Evolutionary conservation across 768 basidiomycete species (phyloP).

Genomic region (Psilocybe azurescens): DNA sequence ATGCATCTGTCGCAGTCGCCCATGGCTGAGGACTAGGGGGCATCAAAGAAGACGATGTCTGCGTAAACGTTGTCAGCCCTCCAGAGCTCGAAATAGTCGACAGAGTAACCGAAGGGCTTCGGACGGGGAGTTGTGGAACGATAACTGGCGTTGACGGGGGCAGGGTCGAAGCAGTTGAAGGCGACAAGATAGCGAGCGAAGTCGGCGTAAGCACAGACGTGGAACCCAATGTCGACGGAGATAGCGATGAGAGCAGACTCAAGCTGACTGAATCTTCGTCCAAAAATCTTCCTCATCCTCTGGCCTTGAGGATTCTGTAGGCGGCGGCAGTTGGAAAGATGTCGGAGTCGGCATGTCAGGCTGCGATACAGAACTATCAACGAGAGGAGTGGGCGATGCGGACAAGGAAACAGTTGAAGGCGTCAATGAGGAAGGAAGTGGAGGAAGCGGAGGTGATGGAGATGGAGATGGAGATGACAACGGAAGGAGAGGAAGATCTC

Average conservation of each 20-base stretch:
- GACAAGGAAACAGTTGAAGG: constrained; percentile 19
- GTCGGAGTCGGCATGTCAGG: constrained; percentile 36
- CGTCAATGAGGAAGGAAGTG: constrained; percentile 11
- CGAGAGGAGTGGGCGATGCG: constrained; percentile 22
- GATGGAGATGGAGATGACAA: neutral
- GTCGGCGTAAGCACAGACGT: constrained; percentile 36
- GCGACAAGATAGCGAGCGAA: constrained; percentile 31
- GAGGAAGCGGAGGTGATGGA: constrained; percentile 16
- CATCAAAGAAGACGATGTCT: constrained; percentile 37
- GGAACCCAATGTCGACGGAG: constrained; percentile 31
- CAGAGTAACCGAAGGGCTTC: constrained; percentile 16
- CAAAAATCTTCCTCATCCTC: constrained; percentile 19
- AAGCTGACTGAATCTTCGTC: constrained; percentile 24
- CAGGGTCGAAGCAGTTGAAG: constrained; percentile 35
- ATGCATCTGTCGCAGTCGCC: constrained; percentile 67
- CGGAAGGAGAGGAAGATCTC: constrained; percentile 39
- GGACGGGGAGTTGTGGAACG: constrained; percentile 14
- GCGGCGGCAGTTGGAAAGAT: constrained; percentile 31
- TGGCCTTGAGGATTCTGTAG: constrained; percentile 13
- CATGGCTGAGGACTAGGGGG: constrained; percentile 51
- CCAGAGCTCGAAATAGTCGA: constrained; percentile 39
- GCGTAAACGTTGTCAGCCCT: constrained; percentile 48
- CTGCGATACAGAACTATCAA: constrained; percentile 14
- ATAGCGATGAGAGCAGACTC: constrained; percentile 33
- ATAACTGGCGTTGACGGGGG: constrained; percentile 25